phyloP scores from a whole-genome alignment of 2,329 filamentous ascomycete genomes.

The Xylariomycetidae sp. region DNA sequence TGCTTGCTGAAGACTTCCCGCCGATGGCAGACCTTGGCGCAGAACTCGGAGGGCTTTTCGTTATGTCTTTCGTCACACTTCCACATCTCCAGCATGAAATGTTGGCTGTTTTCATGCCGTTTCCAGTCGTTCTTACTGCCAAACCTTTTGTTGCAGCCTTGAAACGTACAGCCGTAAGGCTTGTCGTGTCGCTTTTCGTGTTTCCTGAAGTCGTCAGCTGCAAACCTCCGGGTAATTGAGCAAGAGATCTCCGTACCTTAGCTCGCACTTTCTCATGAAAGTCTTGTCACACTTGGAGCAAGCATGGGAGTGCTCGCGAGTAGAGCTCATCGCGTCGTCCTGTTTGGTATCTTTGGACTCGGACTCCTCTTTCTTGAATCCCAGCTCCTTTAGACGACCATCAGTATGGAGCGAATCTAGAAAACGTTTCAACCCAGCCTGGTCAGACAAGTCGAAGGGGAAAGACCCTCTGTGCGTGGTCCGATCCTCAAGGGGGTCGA shows the following conservation, averaged over 20 bases:
- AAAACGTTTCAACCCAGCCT: slow-evolving; percentile 11
- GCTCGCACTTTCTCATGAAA: slow-evolving; percentile 47
- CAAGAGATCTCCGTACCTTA: slow-evolving; percentile 40
- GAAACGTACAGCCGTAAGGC: slow-evolving; percentile 77
- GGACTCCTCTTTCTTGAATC: slow-evolving; percentile 16
- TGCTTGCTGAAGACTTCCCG: slow-evolving; percentile 57
- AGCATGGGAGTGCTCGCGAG: slow-evolving; percentile 12
- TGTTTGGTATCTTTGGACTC: slow-evolving; percentile 9
- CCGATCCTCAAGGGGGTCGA: slow-evolving; percentile 3
- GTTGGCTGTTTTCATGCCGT: slow-evolving; percentile 77
- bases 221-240: too few species aligned
- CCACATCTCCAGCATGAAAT: slow-evolving; percentile 67
- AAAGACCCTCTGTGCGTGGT: neutral
- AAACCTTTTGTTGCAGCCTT: slow-evolving; percentile 63
- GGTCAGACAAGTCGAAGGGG: slow-evolving; percentile 10
- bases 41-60: slow-evolving; percentile 30
- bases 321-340: slow-evolving; percentile 8
- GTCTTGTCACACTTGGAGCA: slow-evolving; percentile 40
- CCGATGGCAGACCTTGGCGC: slow-evolving; percentile 53
- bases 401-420: slow-evolving; percentile 18
- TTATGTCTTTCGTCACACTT: slow-evolving; percentile 49
- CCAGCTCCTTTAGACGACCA: slow-evolving; percentile 18
- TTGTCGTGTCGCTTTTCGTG: slow-evolving; percentile 75
- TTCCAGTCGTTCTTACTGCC: slow-evolving; percentile 97
- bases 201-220: slow-evolving; percentile 51